phyloP scores from a whole-genome alignment of 306 rosid genomes.

The Aeschynomene evenia region DNA sequence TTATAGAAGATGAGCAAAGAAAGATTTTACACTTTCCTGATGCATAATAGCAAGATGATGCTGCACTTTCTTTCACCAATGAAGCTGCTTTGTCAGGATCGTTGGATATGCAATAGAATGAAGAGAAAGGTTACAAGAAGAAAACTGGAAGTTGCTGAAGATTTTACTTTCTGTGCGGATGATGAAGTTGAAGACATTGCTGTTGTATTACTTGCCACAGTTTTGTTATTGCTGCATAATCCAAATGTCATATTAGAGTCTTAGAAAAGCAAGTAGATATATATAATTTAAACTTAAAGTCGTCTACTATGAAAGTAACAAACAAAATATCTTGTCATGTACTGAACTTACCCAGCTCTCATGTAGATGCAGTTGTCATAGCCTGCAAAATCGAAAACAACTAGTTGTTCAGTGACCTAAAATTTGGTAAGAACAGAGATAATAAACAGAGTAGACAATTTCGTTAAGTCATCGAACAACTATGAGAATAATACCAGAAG shows the following conservation, averaged over 20 bases:
- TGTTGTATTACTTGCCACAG: slow-evolving; percentile 58
- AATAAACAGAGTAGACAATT: background rate
- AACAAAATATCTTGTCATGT: background rate
- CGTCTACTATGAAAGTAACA: background rate
- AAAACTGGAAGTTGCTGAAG: slow-evolving; percentile 37
- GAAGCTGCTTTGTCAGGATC: slow-evolving; percentile 33
- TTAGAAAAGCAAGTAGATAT: background rate
- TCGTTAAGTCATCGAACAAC: background rate
- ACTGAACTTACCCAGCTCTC: slow-evolving; percentile 68
- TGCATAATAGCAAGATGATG: slow-evolving; percentile 40
- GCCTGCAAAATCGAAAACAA: slow-evolving; percentile 51
- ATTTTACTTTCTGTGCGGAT: slow-evolving; percentile 34
- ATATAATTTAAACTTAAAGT: background rate
- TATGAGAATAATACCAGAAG: background rate
- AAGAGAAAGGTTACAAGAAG: slow-evolving; percentile 36
- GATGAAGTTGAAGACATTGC: slow-evolving; percentile 73
- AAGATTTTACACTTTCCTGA: slow-evolving; percentile 28
- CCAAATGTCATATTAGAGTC: slow-evolving; percentile 15
- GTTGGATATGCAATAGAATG: slow-evolving; percentile 33
- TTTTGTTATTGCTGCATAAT: slow-evolving; percentile 65
- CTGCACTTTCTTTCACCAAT: slow-evolving; percentile 22
- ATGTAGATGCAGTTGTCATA: slow-evolving; percentile 81
- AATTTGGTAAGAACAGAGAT: background rate
- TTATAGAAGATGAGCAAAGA: slow-evolving; percentile 20
- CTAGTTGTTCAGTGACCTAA: background rate